Conservation (phyloP, 2,329 filamentous ascomycete species). For the Phyllosticta paracitricarpa region DNA sequence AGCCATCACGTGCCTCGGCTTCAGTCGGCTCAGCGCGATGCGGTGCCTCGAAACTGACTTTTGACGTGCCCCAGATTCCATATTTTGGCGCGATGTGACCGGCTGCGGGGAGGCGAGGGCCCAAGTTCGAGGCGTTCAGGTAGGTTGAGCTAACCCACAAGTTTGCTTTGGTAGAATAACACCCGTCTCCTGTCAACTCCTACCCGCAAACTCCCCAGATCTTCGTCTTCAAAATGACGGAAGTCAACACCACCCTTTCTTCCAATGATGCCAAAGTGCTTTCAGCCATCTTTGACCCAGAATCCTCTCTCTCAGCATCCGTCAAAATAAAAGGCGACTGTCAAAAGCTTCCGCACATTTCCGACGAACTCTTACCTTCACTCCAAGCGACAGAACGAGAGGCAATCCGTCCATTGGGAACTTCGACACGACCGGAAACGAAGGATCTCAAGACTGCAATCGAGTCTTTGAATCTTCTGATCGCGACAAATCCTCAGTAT, state of each 20-base stretch:
- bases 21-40: slow-evolving; percentile 1
- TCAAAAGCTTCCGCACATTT: slow-evolving; percentile 33
- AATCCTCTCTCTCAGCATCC: slow-evolving; percentile 42
- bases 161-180: background rate
- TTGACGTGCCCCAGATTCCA: background rate
- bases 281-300: slow-evolving; percentile 31
- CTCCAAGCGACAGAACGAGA: slow-evolving; percentile 31
- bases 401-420: slow-evolving; percentile 36
- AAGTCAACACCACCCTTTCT: slow-evolving; percentile 35
- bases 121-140: background rate
- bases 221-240: background rate
- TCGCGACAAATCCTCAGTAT: slow-evolving; percentile 52
- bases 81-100: background rate
- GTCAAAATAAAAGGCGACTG: slow-evolving; percentile 30
- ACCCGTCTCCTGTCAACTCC: background rate
- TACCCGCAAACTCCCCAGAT: background rate
- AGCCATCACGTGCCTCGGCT: slow-evolving; percentile 3
- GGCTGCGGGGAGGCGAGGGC: background rate
- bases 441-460: slow-evolving; percentile 15
- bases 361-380: slow-evolving; percentile 23
- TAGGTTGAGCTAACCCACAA: background rate
- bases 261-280: slow-evolving; percentile 29
- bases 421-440: background rate
- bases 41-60: background rate
- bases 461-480: slow-evolving; percentile 43